phyloP scores from a whole-genome alignment of 1,284 basidiomycete genomes.

The Cutaneotrichosporon sp. region DNA sequence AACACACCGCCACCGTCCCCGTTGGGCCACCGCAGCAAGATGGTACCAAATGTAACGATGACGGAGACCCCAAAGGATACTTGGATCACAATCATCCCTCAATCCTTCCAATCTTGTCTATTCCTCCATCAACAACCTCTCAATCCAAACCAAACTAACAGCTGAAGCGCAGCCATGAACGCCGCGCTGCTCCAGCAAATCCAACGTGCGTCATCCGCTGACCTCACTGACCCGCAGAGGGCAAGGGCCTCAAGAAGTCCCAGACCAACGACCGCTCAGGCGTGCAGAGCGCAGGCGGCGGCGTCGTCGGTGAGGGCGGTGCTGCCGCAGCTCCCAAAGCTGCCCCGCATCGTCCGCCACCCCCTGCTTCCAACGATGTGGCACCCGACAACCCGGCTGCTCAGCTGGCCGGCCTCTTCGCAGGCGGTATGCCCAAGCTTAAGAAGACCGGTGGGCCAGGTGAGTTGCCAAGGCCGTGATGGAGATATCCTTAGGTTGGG shows the following conservation, averaged over 20 bases:
- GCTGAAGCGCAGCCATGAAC: conserved; percentile 36
- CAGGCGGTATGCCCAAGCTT: conserved; percentile 85
- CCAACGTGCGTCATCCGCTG: conserved; percentile 35
- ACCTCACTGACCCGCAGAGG: conserved; percentile 54
- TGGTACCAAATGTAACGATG: too few species aligned
- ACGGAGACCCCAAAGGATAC: too few species aligned
- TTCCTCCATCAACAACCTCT: background rate
- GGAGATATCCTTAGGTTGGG: background rate
- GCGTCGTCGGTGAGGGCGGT: conserved; percentile 38
- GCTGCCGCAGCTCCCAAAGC: conserved; percentile 3
- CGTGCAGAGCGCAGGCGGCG: conserved; percentile 55
- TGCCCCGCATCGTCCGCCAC: background rate
- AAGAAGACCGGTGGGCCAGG: conserved; percentile 69
- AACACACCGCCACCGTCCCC: too few species aligned
- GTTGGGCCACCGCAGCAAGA: too few species aligned
- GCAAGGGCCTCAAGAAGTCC: conserved; percentile 75
- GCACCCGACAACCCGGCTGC: conserved; percentile 55
- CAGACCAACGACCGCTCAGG: conserved; percentile 77
- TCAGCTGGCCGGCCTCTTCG: conserved; percentile 79
- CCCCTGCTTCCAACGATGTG: conserved; percentile 13
- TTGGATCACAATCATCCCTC: too few species aligned
- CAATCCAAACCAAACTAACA: background rate
- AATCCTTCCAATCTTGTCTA: too few species aligned
- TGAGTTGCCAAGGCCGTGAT: conserved; percentile 10
- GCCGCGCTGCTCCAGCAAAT: conserved; percentile 47